Conservation (phyloP, 805 yeast genomes). For the Saturnispora saitoi region DNA sequence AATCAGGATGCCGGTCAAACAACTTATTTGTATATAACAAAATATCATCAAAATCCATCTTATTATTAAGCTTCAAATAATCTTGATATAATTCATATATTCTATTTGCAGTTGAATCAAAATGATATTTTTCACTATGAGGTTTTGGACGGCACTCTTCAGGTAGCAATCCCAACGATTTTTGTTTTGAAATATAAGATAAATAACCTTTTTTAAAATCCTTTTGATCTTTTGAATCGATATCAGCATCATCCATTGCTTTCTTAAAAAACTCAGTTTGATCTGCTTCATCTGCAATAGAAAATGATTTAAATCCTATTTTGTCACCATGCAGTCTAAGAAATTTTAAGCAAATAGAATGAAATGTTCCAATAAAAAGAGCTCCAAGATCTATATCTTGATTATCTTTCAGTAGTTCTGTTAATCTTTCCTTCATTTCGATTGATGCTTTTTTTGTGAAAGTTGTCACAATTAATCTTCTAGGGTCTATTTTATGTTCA, state of each 20-base stretch:
- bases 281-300: conserved; percentile 63
- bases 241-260: conserved; percentile 10
- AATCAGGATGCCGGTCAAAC: conserved; percentile 34
- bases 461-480: conserved; percentile 71
- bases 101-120: conserved; percentile 9
- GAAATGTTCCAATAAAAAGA: conserved; percentile 81
- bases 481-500: conserved; percentile 45
- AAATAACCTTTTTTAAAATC: conserved; percentile 17
- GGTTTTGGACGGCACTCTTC: conserved; percentile 21
- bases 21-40: conserved; percentile 47
- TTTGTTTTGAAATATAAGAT: conserved; percentile 45
- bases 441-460: conserved; percentile 89
- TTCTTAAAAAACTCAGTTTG: conserved; percentile 35
- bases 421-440: conserved; percentile 67
- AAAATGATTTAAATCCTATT: conserved; percentile 37
- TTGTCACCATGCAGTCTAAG: conserved; percentile 45
- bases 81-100: conserved; percentile 49
- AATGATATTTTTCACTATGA: not conserved
- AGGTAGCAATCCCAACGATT: conserved; percentile 43
- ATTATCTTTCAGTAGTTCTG: conserved; percentile 23
- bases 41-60: conserved; percentile 81
- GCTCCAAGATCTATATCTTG: conserved; percentile 30
- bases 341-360: conserved; percentile 63
- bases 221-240: conserved; percentile 8
- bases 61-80: conserved; percentile 32